A percentile compares a stretch with the other conserved stretches of the same genome.
Conservation (phyloP, 768 basidiomycete species). For the Phaffia australis region DNA sequence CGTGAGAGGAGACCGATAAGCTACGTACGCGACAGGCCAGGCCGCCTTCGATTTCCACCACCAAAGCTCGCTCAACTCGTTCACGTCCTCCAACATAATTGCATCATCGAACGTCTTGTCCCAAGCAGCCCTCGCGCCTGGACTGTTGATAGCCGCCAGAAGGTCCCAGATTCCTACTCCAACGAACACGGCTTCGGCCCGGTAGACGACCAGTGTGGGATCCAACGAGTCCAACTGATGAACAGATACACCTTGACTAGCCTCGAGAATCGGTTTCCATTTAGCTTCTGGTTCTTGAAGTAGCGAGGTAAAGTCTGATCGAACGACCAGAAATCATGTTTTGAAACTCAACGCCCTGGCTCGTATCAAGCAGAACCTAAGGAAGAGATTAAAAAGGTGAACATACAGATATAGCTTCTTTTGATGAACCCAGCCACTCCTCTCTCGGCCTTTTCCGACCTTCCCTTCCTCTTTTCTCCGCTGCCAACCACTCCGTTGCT, state of each 20-base stretch:
- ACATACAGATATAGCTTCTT: slow-evolving; percentile 74
- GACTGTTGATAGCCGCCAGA: slow-evolving; percentile 73
- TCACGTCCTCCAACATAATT: slow-evolving; percentile 73
- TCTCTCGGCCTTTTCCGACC: slow-evolving; percentile 23
- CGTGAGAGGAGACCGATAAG: not conserved
- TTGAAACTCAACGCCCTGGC: not conserved
- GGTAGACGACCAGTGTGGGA: slow-evolving; percentile 87
- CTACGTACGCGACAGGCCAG: slow-evolving; percentile 80
- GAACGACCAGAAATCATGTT: slow-evolving; percentile 15
- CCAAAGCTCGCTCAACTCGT: slow-evolving; percentile 71
- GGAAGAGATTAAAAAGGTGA: not conserved
- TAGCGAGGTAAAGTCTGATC: slow-evolving; percentile 71
- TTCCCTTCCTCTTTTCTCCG: not conserved
- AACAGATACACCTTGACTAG: slow-evolving; percentile 70
- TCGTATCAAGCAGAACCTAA: not conserved
- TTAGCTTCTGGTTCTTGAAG: slow-evolving; percentile 97
- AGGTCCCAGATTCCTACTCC: slow-evolving; percentile 93
- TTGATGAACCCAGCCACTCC: slow-evolving; percentile 63
- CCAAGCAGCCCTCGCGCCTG: slow-evolving; percentile 72
- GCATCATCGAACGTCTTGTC: slow-evolving; percentile 85
- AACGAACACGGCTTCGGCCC: slow-evolving; percentile 93
- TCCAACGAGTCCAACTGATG: slow-evolving; percentile 96
- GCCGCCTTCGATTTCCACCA: slow-evolving; percentile 80
- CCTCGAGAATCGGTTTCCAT: slow-evolving; percentile 72
- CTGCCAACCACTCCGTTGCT: not conserved